phyloP scores from a whole-genome alignment of 2,329 filamentous ascomycete genomes.

The Fusarium temperatum region DNA sequence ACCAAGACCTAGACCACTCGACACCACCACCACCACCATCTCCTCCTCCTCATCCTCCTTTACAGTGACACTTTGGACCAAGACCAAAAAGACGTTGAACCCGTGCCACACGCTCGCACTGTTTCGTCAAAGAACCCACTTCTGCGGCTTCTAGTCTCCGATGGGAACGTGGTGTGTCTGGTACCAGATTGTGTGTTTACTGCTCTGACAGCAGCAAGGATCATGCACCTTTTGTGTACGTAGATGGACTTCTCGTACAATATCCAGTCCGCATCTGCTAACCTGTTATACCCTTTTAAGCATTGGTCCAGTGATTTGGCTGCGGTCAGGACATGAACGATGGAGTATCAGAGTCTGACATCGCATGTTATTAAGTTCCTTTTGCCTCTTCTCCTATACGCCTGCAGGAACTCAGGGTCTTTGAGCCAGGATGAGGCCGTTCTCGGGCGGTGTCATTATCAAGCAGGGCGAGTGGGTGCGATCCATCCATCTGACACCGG shows the following conservation, averaged over 20 bases:
- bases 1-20: constrained; percentile 12
- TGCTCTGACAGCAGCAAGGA: constrained; percentile 8
- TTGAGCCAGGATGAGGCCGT: constrained; percentile 8
- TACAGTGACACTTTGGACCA: background rate
- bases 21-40: background rate
- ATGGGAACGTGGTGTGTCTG: constrained; percentile 20
- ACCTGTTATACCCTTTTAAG: constrained; percentile 20
- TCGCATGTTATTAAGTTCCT: constrained; percentile 33
- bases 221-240: constrained; percentile 8
- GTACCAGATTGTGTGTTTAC: background rate
- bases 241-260: constrained; percentile 16
- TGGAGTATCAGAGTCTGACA: constrained; percentile 10
- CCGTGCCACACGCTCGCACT: constrained; percentile 26
- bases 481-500: constrained; percentile 18
- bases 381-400: constrained; percentile 5
- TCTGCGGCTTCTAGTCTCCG: constrained; percentile 17
- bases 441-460: constrained; percentile 12
- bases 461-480: constrained; percentile 6
- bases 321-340: constrained; percentile 22
- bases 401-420: constrained; percentile 13
- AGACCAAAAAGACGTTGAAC: constrained; percentile 34
- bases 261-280: constrained; percentile 12
- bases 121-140: constrained; percentile 25
- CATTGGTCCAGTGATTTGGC: constrained; percentile 12
- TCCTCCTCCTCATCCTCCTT: background rate